Percentiles rank a stretch among this genome's conserved stretches.
Evolutionary conservation across 78 protist species (phyloP).

Genomic region (Polysphondylium violaceum): DNA sequence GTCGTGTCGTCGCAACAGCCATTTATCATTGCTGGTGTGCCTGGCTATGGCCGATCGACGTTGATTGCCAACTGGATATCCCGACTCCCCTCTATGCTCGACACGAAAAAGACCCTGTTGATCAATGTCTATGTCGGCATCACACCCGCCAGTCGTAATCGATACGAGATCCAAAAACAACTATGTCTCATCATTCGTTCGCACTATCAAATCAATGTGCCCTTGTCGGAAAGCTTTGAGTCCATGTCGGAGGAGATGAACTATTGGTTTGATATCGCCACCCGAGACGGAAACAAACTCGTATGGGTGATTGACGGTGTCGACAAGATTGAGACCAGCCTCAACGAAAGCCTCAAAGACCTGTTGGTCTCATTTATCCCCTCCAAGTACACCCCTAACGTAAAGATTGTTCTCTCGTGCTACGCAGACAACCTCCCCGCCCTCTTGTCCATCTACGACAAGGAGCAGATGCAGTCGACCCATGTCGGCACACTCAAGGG

Average conservation of each 20-base stretch:
- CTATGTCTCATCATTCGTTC: conserved; percentile 15
- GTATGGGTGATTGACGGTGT: conserved; percentile 36
- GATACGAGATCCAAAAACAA: conserved; percentile 18
- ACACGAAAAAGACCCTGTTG: neutral
- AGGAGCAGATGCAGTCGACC: neutral
- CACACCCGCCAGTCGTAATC: conserved; percentile 1
- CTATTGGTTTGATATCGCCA: conserved; percentile 55
- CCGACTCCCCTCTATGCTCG: neutral
- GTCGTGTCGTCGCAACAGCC: too few species aligned
- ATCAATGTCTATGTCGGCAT: conserved; percentile 7
- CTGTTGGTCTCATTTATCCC: neutral
- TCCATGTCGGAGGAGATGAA: conserved; percentile 18
- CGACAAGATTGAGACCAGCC: conserved; percentile 1
- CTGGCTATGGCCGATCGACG: conserved; percentile 43
- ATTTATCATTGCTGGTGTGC: neutral
- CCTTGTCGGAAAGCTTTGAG: conserved; percentile 6
- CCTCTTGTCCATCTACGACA: neutral
- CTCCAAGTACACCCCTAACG: neutral
- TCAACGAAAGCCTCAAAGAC: neutral
- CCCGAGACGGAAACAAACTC: conserved; percentile 14
- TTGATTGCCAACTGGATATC: conserved; percentile 21
- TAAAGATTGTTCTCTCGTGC: conserved; percentile 2
- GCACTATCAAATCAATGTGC: neutral
- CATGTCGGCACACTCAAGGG: neutral
- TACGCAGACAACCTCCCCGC: neutral